These are phyloP conservation scores for Kurtzmaniella natalensis DNA, from an alignment of 1,139 yeast species.

Conservation along the genomic window DNA sequence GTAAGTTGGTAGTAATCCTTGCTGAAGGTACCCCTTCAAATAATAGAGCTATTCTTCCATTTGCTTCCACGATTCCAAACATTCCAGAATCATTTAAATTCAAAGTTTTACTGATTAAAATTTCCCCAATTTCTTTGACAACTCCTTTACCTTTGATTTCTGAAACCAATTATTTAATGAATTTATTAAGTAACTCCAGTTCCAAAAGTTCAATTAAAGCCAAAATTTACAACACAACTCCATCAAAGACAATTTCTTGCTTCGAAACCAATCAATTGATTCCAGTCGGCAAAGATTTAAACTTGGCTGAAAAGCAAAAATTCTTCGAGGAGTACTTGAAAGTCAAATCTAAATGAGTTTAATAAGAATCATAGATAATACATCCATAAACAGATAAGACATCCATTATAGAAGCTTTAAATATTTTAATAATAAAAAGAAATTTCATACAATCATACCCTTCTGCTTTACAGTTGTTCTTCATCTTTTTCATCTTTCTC, in stretches of 20 bases:
- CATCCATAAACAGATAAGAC: too few relatives aligned
- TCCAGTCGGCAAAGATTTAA: constrained; percentile 23
- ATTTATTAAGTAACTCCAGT: constrained; percentile 21
- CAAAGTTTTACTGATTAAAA: constrained; percentile 42
- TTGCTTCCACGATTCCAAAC: constrained; percentile 16
- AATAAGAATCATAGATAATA: too few relatives aligned
- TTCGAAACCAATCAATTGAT: constrained; percentile 29
- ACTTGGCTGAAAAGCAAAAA: constrained; percentile 23
- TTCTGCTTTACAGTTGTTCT: too few relatives aligned
- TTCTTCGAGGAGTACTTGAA: constrained; percentile 32
- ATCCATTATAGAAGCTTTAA: too few relatives aligned
- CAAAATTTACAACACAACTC: constrained; percentile 19
- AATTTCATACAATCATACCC: too few relatives aligned
- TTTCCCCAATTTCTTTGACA: constrained; percentile 31
- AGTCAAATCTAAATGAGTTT: constrained; percentile 9
- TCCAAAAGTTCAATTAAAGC: constrained; percentile 17
- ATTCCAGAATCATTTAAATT: constrained; percentile 17
- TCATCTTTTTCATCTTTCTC: not conserved
- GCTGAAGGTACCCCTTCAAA: constrained; percentile 71
- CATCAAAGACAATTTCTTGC: constrained; percentile 14
- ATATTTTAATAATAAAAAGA: too few relatives aligned
- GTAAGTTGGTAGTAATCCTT: constrained; percentile 44
- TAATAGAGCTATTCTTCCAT: constrained; percentile 55
- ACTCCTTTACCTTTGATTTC: constrained; percentile 29
- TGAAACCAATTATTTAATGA: constrained; percentile 19